These are phyloP conservation scores for Aquilaria yunnanensis DNA, from an alignment of 345 rosid species.

Conservation along the genomic window DNA sequence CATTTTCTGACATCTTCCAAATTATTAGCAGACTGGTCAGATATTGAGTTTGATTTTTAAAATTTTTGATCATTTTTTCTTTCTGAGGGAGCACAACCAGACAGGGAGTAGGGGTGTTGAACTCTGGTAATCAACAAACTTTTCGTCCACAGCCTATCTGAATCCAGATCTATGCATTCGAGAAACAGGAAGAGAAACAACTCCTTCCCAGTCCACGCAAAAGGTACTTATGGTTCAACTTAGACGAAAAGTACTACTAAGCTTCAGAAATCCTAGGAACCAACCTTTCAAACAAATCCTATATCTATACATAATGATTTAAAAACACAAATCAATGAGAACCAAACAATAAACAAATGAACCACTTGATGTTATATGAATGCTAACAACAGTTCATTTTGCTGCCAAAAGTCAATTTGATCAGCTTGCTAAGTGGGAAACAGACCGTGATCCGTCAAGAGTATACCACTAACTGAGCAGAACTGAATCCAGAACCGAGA, in stretches of 20 bases:
- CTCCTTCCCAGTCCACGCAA: not conserved
- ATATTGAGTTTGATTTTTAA: too few relatives aligned
- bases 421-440: not conserved
- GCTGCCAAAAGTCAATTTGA: not conserved
- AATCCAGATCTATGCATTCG: conserved; percentile 8
- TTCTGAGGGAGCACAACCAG: not conserved
- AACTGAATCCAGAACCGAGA: not conserved
- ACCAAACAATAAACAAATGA: not conserved
- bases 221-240: not conserved
- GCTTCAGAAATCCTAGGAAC: conserved; percentile 6
- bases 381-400: too few relatives aligned
- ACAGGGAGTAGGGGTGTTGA: not conserved
- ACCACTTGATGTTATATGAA: not conserved
- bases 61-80: too few relatives aligned
- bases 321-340: not conserved
- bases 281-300: not conserved
- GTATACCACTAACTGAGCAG: not conserved
- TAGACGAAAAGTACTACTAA: not conserved
- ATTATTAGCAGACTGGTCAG: too few relatives aligned
- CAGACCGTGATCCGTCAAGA: not conserved
- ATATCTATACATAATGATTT: not conserved
- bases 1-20: too few relatives aligned
- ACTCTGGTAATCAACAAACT: too few relatives aligned
- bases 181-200: not conserved
- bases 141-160: not conserved